Percentiles rank a stretch among this genome's conserved stretches.
These are phyloP conservation scores for Ceratobasidium sp. DNA, from an alignment of 1,284 basidiomycete genomes.

Conservation along the genomic window DNA sequence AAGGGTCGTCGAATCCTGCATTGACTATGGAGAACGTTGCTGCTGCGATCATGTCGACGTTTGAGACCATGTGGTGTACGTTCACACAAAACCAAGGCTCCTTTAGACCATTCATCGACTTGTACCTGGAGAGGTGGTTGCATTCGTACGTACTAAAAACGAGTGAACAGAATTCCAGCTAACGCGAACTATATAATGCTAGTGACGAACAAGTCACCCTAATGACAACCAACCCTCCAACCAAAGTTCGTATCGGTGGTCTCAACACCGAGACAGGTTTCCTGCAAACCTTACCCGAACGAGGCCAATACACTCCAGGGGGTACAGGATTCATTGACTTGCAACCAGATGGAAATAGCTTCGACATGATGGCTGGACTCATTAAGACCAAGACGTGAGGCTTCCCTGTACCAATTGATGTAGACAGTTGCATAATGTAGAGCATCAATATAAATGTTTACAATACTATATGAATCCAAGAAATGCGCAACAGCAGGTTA, in stretches of 20 bases:
- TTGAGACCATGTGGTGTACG: slow-evolving; percentile 79
- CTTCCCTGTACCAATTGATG: too few relatives aligned
- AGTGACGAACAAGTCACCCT: slow-evolving; percentile 88
- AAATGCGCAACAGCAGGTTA: too few relatives aligned
- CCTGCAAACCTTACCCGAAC: slow-evolving; percentile 79
- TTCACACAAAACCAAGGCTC: slow-evolving; percentile 74
- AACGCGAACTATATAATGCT: slow-evolving; percentile 35
- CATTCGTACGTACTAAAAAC: slow-evolving; percentile 73
- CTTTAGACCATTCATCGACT: slow-evolving; percentile 80
- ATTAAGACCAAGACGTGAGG: slow-evolving; percentile 70
- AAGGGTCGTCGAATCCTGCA: slow-evolving; percentile 51
- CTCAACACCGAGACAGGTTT: slow-evolving; percentile 91
- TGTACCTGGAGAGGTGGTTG: slow-evolving; percentile 85
- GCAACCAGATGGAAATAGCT: slow-evolving; percentile 97
- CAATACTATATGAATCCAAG: too few relatives aligned
- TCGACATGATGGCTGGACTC: slow-evolving; percentile 92
- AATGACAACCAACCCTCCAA: slow-evolving; percentile 77
- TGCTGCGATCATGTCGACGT: slow-evolving; percentile 79
- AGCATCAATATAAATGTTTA: too few relatives aligned
- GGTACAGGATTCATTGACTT: slow-evolving; percentile 61
- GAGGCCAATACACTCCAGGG: slow-evolving; percentile 54
- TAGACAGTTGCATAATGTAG: too few relatives aligned
- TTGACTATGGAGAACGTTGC: slow-evolving; percentile 80
- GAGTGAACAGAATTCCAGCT: not conserved
- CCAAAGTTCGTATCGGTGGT: slow-evolving; percentile 79